These are phyloP conservation scores for Chaetomium strumarium DNA, from an alignment of 2,329 filamentous ascomycete genomes.

Conservation along the genomic window DNA sequence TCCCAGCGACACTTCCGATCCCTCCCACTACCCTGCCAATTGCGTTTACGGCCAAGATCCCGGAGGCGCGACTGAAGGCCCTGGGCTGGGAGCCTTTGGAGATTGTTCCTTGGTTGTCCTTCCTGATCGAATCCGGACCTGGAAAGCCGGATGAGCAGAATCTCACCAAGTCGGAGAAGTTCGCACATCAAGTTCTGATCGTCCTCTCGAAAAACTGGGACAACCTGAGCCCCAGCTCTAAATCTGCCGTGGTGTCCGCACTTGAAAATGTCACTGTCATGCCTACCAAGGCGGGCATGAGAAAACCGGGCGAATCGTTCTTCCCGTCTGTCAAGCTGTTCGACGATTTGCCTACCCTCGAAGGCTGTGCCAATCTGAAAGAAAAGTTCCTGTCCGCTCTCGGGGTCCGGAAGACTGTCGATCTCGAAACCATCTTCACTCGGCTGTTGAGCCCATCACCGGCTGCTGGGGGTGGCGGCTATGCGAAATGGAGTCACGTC, in stretches of 20 bases:
- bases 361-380: slow-evolving; percentile 71
- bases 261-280: slow-evolving; percentile 68
- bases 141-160: slow-evolving; percentile 58
- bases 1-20: slow-evolving; percentile 74
- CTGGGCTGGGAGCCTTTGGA: slow-evolving; percentile 84
- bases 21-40: slow-evolving; percentile 80
- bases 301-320: slow-evolving; percentile 76
- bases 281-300: slow-evolving; percentile 89
- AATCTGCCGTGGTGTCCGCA: slow-evolving; percentile 56
- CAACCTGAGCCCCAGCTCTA: slow-evolving; percentile 60
- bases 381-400: slow-evolving; percentile 81
- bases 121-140: slow-evolving; percentile 63
- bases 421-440: slow-evolving; percentile 88
- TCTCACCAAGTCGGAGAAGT: slow-evolving; percentile 64
- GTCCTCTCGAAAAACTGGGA: slow-evolving; percentile 91
- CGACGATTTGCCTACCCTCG: slow-evolving; percentile 81
- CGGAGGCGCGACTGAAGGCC: slow-evolving; percentile 62
- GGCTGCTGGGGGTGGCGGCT: slow-evolving; percentile 43
- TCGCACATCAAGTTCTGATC: slow-evolving; percentile 70
- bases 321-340: slow-evolving; percentile 93
- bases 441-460: slow-evolving; percentile 63
- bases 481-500: slow-evolving; percentile 78
- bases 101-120: slow-evolving; percentile 78
- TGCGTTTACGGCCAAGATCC: slow-evolving; percentile 68
- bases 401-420: slow-evolving; percentile 91